phyloP scores from a whole-genome alignment of 1,284 basidiomycete species.

The Irpex sp. region DNA sequence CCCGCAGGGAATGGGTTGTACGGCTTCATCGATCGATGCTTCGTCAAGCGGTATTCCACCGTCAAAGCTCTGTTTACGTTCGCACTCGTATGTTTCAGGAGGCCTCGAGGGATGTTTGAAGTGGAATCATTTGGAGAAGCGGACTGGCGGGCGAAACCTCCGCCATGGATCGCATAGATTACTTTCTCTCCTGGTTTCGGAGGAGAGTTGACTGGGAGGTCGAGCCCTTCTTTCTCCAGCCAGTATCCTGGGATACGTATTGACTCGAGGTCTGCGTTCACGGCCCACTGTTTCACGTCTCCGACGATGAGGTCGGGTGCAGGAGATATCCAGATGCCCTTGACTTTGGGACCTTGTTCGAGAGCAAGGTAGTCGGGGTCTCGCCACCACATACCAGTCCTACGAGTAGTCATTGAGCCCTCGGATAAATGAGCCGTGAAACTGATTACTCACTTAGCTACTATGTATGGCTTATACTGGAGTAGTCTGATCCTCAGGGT shows the following conservation, averaged over 20 bases:
- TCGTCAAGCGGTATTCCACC: slow-evolving; percentile 31
- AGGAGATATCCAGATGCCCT: slow-evolving; percentile 45
- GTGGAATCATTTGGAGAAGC: slow-evolving; percentile 21
- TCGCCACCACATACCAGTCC: background rate
- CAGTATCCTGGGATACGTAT: slow-evolving; percentile 54
- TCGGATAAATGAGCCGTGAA: too few species aligned
- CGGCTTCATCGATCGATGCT: slow-evolving; percentile 15
- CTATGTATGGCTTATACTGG: background rate
- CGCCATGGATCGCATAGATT: slow-evolving; percentile 48
- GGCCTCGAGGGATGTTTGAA: slow-evolving; percentile 16
- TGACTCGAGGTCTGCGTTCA: slow-evolving; percentile 35
- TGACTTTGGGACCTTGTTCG: background rate
- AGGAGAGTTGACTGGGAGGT: slow-evolving; percentile 29
- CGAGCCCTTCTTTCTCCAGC: slow-evolving; percentile 38
- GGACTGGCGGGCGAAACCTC: slow-evolving; percentile 38
- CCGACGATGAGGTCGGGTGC: slow-evolving; percentile 41
- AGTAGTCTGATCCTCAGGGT: background rate
- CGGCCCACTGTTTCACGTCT: slow-evolving; percentile 41
- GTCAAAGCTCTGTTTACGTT: slow-evolving; percentile 27
- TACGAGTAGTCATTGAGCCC: background rate
- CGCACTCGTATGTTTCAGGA: slow-evolving; percentile 15
- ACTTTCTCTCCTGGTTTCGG: slow-evolving; percentile 48
- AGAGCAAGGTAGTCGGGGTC: slow-evolving; percentile 3
- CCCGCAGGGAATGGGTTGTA: slow-evolving; percentile 42
- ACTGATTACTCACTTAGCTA: background rate